Conservation (phyloP, 2,329 filamentous ascomycete genomes). For the Cephalotrichum gorgonifer region DNA sequence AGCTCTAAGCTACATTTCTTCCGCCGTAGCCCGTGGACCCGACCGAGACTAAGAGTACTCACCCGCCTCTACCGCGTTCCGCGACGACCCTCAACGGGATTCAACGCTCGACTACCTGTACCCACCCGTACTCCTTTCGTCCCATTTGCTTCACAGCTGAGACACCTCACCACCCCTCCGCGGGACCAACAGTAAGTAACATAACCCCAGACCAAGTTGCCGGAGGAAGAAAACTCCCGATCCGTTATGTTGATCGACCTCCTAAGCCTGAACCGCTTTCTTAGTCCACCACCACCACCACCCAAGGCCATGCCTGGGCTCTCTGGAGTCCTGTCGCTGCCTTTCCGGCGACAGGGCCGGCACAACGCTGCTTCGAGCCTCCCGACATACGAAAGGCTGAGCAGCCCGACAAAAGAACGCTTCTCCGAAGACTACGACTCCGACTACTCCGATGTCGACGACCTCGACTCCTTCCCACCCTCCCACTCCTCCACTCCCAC, state of each 20-base stretch:
- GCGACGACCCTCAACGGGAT: too few species aligned
- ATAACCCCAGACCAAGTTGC: too few species aligned
- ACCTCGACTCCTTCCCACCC: constrained; percentile 18
- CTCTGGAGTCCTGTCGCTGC: neutral
- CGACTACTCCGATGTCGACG: constrained; percentile 32
- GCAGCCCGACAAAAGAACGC: constrained; percentile 35
- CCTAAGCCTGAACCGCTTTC: too few species aligned
- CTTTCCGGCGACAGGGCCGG: constrained; percentile 2
- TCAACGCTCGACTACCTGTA: neutral
- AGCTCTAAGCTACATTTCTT: too few species aligned
- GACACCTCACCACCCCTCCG: neutral
- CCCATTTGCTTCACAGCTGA: neutral
- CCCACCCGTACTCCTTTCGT: neutral
- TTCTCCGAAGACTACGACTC: constrained; percentile 39
- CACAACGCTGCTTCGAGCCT: constrained; percentile 19
- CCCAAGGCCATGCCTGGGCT: neutral
- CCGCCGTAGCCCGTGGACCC: too few species aligned
- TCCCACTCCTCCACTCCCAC: constrained; percentile 30
- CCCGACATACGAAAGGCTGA: constrained; percentile 38
- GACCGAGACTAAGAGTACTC: too few species aligned
- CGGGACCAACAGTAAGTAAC: neutral
- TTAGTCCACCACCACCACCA: too few species aligned
- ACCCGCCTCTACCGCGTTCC: too few species aligned
- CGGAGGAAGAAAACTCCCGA: too few species aligned
- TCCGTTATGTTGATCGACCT: too few species aligned